These are phyloP conservation scores for Brettanomyces bruxellensis DNA, from an alignment of 805 yeast species.

Conservation along the genomic window DNA sequence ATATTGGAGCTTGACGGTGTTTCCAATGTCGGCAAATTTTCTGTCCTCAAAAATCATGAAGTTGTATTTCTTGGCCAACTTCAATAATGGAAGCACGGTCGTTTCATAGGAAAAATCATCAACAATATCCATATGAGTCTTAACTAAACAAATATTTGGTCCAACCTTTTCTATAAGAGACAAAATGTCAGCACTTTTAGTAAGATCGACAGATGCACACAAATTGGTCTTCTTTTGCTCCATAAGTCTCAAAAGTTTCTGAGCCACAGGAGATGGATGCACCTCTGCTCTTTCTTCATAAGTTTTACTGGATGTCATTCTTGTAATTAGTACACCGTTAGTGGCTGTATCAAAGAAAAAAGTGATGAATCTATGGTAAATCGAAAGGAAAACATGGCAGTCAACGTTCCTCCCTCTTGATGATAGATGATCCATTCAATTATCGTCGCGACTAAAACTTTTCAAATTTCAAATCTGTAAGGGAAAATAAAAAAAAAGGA, in stretches of 20 bases:
- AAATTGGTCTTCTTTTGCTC: conserved; percentile 74
- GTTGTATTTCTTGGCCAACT: conserved; percentile 68
- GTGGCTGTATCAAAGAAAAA: too few species aligned
- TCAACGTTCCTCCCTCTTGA: too few species aligned
- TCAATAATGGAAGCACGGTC: conserved; percentile 68
- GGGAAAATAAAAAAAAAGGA: too few species aligned
- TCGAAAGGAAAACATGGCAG: too few species aligned
- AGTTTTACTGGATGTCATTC: conserved; percentile 15
- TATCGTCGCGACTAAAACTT: too few species aligned
- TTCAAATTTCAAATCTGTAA: too few species aligned
- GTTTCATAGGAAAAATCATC: conserved; percentile 80
- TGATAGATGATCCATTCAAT: too few species aligned
- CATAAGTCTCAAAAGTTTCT: conserved; percentile 64
- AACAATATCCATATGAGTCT: conserved; percentile 90
- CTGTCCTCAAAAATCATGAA: conserved; percentile 95
- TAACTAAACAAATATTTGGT: conserved; percentile 84
- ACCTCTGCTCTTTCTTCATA: conserved; percentile 61
- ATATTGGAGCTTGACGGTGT: conserved; percentile 92
- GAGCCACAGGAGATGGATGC: conserved; percentile 76
- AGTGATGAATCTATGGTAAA: too few species aligned
- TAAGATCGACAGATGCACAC: conserved; percentile 92
- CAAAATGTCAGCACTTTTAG: conserved; percentile 68
- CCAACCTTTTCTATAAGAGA: conserved; percentile 70
- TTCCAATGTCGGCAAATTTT: conserved; percentile 97
- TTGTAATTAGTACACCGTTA: too few species aligned